Evolutionary conservation across 2,329 filamentous ascomycete species (phyloP), one percentile per base, ranked within the genome.

Genomic region (Arachnopeziza araneosa): DNA sequence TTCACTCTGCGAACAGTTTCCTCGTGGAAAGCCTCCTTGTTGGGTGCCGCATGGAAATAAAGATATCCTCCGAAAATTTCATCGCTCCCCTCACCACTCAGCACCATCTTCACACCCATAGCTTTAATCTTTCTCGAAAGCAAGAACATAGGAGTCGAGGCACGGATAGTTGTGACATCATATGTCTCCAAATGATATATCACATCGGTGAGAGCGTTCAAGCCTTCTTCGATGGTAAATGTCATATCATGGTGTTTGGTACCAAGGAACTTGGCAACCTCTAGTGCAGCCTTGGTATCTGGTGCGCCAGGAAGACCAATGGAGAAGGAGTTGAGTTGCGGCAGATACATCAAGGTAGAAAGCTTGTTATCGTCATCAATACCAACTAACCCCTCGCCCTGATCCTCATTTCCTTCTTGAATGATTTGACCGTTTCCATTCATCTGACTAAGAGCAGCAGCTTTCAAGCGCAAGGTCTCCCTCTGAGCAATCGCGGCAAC

Each of bases 61-160:
- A 99, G 86, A 77, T 99, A 99, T 57, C 95, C 95, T 64, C 95
- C 95, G 69, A 98, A 98, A 74, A 97, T 97, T 79, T 99, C 95
- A 75, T 99, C 95, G 71, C 90, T 95, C 55, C 95, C 95, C 78
- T 99, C 95, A 63, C 95, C 95, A 71, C 90, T 96, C 64, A 99
- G 83, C 60, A 99, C 95, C 95, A 99, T 99, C 85, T 99, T 99
- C 73, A 99, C 90, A 65, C 95, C 95, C 87, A 97, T 93, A 44
- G 93, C 95, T 83, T 99, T 99, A 82, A 99, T 99, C 83, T 99
- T 99, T 75, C 96, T 88, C 63, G 91, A 95, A 54, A 99, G 84
- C 65, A 99, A 81, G 79, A 97, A 99, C 95, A 99, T 99, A 67
- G 95, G 95, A 12, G 95, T 99, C 12, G 93, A 98, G 58, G 95